These are phyloP conservation scores for Boletus holoroseus DNA, from an alignment of 1,284 basidiomycete species.

Conservation along the genomic window DNA sequence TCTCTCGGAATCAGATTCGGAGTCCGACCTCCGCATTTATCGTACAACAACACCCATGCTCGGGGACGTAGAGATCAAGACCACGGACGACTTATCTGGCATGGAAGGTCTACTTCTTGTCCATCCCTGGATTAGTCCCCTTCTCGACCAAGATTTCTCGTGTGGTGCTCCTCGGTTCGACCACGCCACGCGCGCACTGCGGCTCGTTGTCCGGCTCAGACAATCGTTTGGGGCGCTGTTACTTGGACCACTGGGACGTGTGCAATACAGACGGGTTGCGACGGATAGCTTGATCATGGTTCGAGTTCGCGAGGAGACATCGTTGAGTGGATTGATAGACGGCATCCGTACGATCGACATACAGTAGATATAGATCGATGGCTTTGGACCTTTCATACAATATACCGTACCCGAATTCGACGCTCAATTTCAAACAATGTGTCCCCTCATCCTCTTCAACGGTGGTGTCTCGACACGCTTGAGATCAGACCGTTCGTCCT, in stretches of 20 bases:
- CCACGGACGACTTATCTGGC: neutral
- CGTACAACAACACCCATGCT: neutral
- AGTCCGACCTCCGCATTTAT: neutral
- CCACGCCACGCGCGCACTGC: neutral
- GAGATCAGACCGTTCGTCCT: conserved; percentile 41
- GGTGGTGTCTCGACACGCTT: neutral
- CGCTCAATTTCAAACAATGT: too few species aligned
- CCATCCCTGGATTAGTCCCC: neutral
- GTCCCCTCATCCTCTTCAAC: neutral
- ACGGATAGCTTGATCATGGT: too few species aligned
- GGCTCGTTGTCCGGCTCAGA: too few species aligned
- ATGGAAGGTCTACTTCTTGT: neutral
- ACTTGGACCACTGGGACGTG: too few species aligned
- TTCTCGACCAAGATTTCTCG: neutral
- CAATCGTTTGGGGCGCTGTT: too few species aligned
- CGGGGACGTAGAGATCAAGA: neutral
- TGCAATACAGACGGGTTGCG: too few species aligned
- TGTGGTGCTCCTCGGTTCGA: neutral
- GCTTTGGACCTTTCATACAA: neutral
- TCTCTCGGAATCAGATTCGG: neutral
- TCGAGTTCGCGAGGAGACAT: too few species aligned
- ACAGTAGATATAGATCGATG: too few species aligned
- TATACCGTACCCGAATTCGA: too few species aligned
- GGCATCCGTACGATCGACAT: too few species aligned
- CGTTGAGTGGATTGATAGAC: too few species aligned